Evolutionary conservation across 1,139 yeast species (phyloP), one percentile per base, ranked within the genome.

Genomic region (Diutina scorzettiae): DNA sequence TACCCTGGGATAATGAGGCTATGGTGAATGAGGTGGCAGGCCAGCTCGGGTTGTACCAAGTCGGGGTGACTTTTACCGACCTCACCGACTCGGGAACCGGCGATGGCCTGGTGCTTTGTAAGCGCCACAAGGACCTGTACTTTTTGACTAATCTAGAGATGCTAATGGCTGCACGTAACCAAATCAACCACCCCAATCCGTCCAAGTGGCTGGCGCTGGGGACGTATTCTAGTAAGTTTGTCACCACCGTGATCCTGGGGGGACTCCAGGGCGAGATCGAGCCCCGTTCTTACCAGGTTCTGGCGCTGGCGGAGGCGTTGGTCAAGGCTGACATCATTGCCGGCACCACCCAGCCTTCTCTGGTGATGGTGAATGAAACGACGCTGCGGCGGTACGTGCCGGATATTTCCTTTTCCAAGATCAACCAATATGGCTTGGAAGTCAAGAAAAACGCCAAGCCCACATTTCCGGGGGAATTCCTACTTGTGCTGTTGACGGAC

Each of bases 381-480:
- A 75, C 75, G 37, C 71, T 73, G 24, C 71, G 69, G 12, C 71
- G 96, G 46, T 91, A 89, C 53, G 97, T 93, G 9, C 98, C 99
- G 0, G 99, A 93, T 49, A 83, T 93, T 19, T 83, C 85, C 53
- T 93, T 81, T 66, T 77, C 79, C 60, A 79, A 77, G 56, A 72
- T 78, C 50, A 93, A 93, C 56, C 96, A 93, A 59, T 93, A 91
- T 60, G 86, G 87, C 6, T 66, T 87, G 23, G 80, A 86, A 41
- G 94, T 91, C 16, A 87, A 86, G 55, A 77, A 78, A 37, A 83
- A 85, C 54, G 98, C 97, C 12, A 85, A 84, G 55, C 97, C 98
- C 0, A 86, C 95, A 5, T 87, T 93, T 59, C 99, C 99, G 0
- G 93, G 86, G 14, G 98, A 93, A 50, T 93, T 85, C 57, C 62